Evolutionary conservation across 768 basidiomycete species (phyloP).

Genomic region (Auricularia sp.): DNA sequence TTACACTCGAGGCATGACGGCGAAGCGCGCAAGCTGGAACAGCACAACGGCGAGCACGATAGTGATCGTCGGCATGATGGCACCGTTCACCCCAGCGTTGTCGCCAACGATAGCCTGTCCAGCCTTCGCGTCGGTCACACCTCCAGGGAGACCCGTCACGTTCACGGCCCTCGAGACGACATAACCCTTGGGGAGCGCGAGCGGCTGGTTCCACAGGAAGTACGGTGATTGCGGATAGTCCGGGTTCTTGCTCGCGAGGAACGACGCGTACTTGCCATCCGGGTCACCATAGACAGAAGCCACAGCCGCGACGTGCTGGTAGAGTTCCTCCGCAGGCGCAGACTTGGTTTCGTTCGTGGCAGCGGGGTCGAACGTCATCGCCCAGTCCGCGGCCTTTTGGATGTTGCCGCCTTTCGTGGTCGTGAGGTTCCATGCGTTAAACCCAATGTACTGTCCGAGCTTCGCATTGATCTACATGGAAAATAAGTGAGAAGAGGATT

Average conservation of each 20-base stretch:
- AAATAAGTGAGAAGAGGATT: not conserved
- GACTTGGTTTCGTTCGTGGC: conserved; percentile 1
- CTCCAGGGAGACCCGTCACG: not conserved
- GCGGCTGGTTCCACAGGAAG: conserved; percentile 8
- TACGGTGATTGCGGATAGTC: conserved; percentile 3
- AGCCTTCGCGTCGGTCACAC: conserved; percentile 18
- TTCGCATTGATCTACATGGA: conserved; percentile 11
- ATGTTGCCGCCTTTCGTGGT: conserved; percentile 14
- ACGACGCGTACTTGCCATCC: conserved; percentile 40
- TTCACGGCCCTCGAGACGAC: not conserved
- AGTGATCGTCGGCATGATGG: too few species aligned
- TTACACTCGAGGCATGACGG: too few species aligned
- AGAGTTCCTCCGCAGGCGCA: conserved; percentile 29
- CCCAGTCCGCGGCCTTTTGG: conserved; percentile 18
- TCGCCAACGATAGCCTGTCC: conserved; percentile 30
- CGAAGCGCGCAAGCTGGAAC: too few species aligned
- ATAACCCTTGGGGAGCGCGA: conserved; percentile 23
- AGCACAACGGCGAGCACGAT: too few species aligned
- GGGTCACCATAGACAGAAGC: conserved; percentile 53
- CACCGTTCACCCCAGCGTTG: conserved; percentile 17
- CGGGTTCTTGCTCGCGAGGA: conserved; percentile 18
- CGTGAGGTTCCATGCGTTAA: conserved; percentile 15
- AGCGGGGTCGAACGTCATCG: conserved; percentile 16
- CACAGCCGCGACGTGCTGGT: conserved; percentile 47
- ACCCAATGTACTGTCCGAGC: conserved; percentile 16